phyloP scores from a whole-genome alignment of 2,329 filamentous ascomycete species.

The Aspergillus ochraceoroseus region DNA sequence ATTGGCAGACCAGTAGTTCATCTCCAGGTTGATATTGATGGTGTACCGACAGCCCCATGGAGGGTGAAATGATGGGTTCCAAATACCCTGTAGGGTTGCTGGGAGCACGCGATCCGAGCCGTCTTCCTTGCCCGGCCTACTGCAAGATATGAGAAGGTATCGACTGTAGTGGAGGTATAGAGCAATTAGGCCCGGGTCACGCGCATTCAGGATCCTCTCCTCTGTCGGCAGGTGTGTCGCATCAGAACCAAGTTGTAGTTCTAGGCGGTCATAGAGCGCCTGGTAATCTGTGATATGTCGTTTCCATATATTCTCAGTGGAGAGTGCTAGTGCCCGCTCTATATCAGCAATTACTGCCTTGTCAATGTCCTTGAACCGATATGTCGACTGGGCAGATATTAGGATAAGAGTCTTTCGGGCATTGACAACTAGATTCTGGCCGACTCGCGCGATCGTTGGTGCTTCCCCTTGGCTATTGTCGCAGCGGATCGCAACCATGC shows the following conservation, averaged over 20 bases:
- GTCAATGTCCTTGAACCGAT: slow-evolving; percentile 29
- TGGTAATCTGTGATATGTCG: slow-evolving; percentile 37
- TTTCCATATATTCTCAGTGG: slow-evolving; percentile 22
- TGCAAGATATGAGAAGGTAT: slow-evolving; percentile 54
- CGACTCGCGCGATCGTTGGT: slow-evolving; percentile 19
- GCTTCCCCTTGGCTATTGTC: slow-evolving; percentile 25
- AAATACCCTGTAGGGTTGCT: slow-evolving; percentile 54
- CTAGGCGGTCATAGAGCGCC: slow-evolving; percentile 30
- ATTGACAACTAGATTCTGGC: slow-evolving; percentile 37
- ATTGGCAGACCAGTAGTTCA: slow-evolving; percentile 57
- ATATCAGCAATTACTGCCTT: slow-evolving; percentile 28
- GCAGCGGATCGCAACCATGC: slow-evolving; percentile 28
- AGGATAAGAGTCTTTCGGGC: slow-evolving; percentile 36
- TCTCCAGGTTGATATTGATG: slow-evolving; percentile 56
- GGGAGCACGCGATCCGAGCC: slow-evolving; percentile 38
- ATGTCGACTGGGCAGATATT: slow-evolving; percentile 42
- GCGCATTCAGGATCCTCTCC: slow-evolving; percentile 24
- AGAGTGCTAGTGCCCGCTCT: slow-evolving; percentile 22
- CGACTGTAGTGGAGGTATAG: slow-evolving; percentile 53
- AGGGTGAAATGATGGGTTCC: slow-evolving; percentile 47
- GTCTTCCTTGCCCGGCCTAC: slow-evolving; percentile 39
- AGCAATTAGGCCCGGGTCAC: slow-evolving; percentile 51
- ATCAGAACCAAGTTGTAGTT: slow-evolving; percentile 26
- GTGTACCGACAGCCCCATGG: slow-evolving; percentile 56
- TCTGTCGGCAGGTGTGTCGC: slow-evolving; percentile 30